A percentile compares a stretch with the other conserved stretches of the same genome.
Conservation (phyloP, 1,284 basidiomycete species). For the Sporisorium reilianum region DNA sequence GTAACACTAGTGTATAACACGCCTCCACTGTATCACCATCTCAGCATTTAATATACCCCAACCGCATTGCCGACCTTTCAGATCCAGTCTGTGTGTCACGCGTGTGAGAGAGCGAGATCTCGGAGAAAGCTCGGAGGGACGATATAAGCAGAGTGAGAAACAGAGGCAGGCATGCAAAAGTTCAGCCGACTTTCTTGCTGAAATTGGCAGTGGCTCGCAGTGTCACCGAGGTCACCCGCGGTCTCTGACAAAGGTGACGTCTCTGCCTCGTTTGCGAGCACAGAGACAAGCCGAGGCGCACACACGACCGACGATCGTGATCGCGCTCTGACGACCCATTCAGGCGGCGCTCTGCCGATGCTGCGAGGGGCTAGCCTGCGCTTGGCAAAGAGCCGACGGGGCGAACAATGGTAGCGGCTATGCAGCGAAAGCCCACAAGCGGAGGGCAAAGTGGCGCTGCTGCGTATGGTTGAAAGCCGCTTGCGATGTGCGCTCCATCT, state of each 20-base stretch:
- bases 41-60: conserved; percentile 14
- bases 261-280: neutral
- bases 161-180: neutral
- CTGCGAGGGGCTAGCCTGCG: too few species aligned
- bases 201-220: neutral
- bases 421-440: too few species aligned
- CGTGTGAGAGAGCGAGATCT: neutral
- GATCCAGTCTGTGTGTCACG: neutral
- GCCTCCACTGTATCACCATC: conserved; percentile 3
- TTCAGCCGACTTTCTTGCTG: neutral
- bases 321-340: neutral
- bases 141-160: neutral
- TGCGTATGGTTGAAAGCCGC: too few species aligned
- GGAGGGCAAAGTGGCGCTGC: too few species aligned
- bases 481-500: neutral
- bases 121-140: neutral
- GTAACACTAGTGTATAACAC: neutral
- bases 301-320: too few species aligned
- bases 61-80: neutral
- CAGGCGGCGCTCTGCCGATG: neutral
- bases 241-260: neutral
- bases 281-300: too few species aligned
- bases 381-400: neutral
- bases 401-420: too few species aligned
- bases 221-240: too few species aligned